A percentile compares a stretch with the other conserved stretches of the same genome.
phyloP scores from a whole-genome alignment of 1,284 basidiomycete genomes.

The Thelephora terrestris region DNA sequence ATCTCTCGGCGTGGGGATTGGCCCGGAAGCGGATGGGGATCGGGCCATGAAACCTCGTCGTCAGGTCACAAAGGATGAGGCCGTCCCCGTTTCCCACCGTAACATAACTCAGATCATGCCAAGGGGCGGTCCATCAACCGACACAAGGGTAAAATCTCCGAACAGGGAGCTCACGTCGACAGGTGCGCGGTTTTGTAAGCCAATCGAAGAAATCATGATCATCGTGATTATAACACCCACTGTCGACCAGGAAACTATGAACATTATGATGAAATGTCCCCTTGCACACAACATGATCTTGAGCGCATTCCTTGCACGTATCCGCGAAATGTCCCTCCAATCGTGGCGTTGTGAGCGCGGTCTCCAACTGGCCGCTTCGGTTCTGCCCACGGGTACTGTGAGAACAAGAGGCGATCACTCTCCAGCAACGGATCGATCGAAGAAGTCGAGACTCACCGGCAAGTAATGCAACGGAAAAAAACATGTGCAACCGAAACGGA shows the following conservation, averaged over 20 bases:
- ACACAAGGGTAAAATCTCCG: too few relatives aligned
- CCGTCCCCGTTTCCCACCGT: too few relatives aligned
- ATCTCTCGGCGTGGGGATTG: too few relatives aligned
- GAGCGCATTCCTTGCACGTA: slow-evolving; percentile 89
- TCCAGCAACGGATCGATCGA: slow-evolving; percentile 10
- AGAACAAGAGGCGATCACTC: slow-evolving; percentile 3
- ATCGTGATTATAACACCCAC: not conserved
- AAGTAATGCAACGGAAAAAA: slow-evolving; percentile 25
- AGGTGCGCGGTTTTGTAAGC: too few relatives aligned
- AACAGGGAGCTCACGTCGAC: too few relatives aligned
- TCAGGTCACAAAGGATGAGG: too few relatives aligned
- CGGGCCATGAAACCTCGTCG: too few relatives aligned
- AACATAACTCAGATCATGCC: too few relatives aligned
- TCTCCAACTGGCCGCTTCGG: slow-evolving; percentile 37
- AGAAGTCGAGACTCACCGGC: slow-evolving; percentile 47
- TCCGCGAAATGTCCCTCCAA: slow-evolving; percentile 75
- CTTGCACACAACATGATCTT: slow-evolving; percentile 76
- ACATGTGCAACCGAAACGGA: slow-evolving; percentile 1
- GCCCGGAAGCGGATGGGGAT: too few relatives aligned
- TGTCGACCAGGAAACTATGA: slow-evolving; percentile 12
- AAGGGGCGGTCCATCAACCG: too few relatives aligned
- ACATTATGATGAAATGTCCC: slow-evolving; percentile 57
- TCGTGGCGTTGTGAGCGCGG: slow-evolving; percentile 53
- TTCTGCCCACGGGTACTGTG: slow-evolving; percentile 15
- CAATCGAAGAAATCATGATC: too few relatives aligned